Evolutionary conservation across 192 early-diverging fungal genomes (phyloP).

Genomic region (Backusella circina): DNA sequence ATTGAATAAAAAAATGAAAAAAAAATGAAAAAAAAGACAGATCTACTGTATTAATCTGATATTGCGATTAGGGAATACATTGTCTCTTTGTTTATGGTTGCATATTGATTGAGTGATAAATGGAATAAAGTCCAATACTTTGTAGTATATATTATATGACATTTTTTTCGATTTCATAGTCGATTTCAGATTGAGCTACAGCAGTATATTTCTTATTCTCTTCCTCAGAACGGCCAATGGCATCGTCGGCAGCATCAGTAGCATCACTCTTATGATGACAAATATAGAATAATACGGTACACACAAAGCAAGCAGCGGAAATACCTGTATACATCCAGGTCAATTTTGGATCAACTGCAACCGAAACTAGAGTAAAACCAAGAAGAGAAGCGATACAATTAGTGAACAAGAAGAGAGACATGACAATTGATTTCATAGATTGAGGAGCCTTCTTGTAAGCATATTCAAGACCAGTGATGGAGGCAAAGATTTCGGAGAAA

Average conservation of each 20-base stretch:
- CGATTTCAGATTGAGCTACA: not conserved
- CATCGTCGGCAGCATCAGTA: constrained; percentile 30
- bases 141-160: not conserved
- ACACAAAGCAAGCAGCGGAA: constrained; percentile 22
- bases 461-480: constrained; percentile 66
- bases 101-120: not conserved
- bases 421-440: constrained; percentile 64
- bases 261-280: constrained; percentile 53
- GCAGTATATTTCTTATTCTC: not conserved
- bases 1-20: not conserved
- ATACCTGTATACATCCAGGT: constrained; percentile 59
- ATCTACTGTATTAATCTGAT: not conserved
- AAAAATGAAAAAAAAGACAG: not conserved
- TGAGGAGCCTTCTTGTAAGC: constrained; percentile 62
- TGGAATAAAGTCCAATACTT: not conserved
- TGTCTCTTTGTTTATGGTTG: not conserved
- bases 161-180: constrained; percentile 14
- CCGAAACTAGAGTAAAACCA: constrained; percentile 51
- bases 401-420: constrained; percentile 62
- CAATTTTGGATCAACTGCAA: constrained; percentile 48
- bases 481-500: constrained; percentile 67
- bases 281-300: constrained; percentile 45
- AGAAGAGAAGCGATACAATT: constrained; percentile 52
- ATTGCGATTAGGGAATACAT: not conserved
- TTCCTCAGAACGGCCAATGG: constrained; percentile 23